Percentiles rank a stretch among this genome's conserved stretches.
phyloP scores from a whole-genome alignment of 1,284 basidiomycete species.

The Ganoderma sinense region DNA sequence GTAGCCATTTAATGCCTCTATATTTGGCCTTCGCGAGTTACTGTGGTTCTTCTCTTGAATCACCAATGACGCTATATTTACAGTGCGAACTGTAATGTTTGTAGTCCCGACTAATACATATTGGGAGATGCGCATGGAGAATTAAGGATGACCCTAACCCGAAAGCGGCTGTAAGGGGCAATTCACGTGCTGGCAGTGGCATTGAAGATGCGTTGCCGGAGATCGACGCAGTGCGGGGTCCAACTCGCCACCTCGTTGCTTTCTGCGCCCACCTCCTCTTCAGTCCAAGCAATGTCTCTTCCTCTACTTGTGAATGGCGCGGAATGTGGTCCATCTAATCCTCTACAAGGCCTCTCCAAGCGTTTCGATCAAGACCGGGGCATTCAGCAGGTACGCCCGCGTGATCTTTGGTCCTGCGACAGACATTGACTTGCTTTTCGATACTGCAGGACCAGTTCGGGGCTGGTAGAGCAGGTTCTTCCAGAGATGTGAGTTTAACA shows the following conservation, averaged over 20 bases:
- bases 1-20: too few species aligned
- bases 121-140: too few species aligned
- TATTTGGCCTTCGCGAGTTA: too few species aligned
- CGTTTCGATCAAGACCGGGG: conserved; percentile 81
- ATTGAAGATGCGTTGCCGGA: neutral
- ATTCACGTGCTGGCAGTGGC: neutral
- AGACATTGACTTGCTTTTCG: conserved; percentile 7
- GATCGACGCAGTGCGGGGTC: neutral
- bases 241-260: neutral
- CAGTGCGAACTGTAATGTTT: neutral
- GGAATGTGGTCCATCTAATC: conserved; percentile 85
- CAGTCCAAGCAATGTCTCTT: conserved; percentile 67
- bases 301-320: conserved; percentile 76
- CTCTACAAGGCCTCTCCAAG: conserved; percentile 81
- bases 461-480: conserved; percentile 60
- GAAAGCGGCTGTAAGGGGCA: neutral
- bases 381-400: conserved; percentile 67
- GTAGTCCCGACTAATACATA: too few species aligned
- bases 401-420: neutral
- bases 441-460: conserved; percentile 67
- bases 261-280: neutral
- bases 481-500: conserved; percentile 56
- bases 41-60: too few species aligned
- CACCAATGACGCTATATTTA: too few species aligned
- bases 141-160: neutral